Evolutionary conservation across 192 early-diverging fungal species (phyloP).

Genomic region (Glomus cerebriforme): DNA sequence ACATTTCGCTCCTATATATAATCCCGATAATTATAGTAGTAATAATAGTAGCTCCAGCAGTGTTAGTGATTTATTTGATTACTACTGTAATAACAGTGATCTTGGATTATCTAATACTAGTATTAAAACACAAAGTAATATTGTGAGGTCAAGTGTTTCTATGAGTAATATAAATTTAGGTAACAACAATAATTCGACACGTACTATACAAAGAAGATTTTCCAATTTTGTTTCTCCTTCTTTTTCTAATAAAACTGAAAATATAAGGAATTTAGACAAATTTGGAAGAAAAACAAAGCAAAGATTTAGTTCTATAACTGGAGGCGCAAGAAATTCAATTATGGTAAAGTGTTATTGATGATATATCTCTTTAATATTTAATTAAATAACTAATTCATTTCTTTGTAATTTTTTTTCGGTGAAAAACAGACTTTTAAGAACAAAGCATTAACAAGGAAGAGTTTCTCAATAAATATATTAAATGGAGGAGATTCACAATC

Average conservation of each 20-base stretch:
- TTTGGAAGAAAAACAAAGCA: neutral
- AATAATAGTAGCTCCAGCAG: neutral
- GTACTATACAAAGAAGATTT: neutral
- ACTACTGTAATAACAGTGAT: neutral
- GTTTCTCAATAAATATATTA: neutral
- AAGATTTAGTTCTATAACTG: neutral
- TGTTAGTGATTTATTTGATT: neutral
- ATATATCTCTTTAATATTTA: neutral
- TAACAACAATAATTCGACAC: neutral
- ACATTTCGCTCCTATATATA: neutral
- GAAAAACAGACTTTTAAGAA: neutral
- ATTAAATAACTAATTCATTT: neutral
- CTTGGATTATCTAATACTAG: too few relatives aligned
- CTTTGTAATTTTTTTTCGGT: neutral
- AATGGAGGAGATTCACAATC: neutral
- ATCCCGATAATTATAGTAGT: neutral
- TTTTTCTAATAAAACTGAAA: neutral
- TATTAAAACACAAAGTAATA: neutral
- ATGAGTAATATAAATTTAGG: neutral
- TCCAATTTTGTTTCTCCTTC: neutral
- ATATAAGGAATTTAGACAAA: neutral
- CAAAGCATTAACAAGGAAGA: neutral
- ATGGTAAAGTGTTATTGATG: neutral
- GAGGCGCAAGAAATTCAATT: slow-evolving; percentile 17
- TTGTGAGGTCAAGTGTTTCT: neutral